phyloP scores from a whole-genome alignment of 2,329 filamentous ascomycete species.

The Claviceps sp. region DNA sequence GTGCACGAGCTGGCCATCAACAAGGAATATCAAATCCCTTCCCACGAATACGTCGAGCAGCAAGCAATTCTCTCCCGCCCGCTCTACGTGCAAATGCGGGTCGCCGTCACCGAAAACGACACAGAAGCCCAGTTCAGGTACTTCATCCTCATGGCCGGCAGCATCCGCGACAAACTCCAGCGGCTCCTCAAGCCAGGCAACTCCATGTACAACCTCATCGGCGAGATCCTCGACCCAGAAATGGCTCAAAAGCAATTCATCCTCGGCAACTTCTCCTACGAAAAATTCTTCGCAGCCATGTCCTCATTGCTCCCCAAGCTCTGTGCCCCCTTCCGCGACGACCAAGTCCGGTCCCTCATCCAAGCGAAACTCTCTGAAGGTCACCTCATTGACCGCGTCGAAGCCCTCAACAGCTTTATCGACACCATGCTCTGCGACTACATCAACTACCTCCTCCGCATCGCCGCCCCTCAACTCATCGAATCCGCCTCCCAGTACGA shows the following conservation, averaged over 20 bases:
- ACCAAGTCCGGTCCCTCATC: slow-evolving; percentile 55
- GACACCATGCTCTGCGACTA: slow-evolving; percentile 70
- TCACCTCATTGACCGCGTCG: slow-evolving; percentile 61
- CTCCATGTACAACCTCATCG: slow-evolving; percentile 61
- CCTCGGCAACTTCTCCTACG: slow-evolving; percentile 64
- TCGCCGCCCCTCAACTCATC: slow-evolving; percentile 57
- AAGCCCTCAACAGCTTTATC: slow-evolving; percentile 61
- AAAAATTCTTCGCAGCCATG: slow-evolving; percentile 68
- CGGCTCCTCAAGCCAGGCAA: slow-evolving; percentile 57
- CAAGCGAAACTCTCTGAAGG: slow-evolving; percentile 46
- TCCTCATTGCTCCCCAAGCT: slow-evolving; percentile 62
- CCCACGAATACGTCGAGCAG: slow-evolving; percentile 44
- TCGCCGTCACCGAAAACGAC: slow-evolving; percentile 52
- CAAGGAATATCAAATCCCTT: slow-evolving; percentile 60
- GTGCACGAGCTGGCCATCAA: slow-evolving; percentile 73
- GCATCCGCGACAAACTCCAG: slow-evolving; percentile 58
- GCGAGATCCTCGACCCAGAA: slow-evolving; percentile 61
- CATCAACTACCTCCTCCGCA: slow-evolving; percentile 65
- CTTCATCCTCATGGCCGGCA: slow-evolving; percentile 57
- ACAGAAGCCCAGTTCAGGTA: slow-evolving; percentile 51
- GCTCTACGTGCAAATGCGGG: slow-evolving; percentile 44
- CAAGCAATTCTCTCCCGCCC: slow-evolving; percentile 35
- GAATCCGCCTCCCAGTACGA: slow-evolving; percentile 62
- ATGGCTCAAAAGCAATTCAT: slow-evolving; percentile 55
- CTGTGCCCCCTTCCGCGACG: slow-evolving; percentile 69